phyloP scores from a whole-genome alignment of 805 yeast species.

The Saturnispora galanensis region DNA sequence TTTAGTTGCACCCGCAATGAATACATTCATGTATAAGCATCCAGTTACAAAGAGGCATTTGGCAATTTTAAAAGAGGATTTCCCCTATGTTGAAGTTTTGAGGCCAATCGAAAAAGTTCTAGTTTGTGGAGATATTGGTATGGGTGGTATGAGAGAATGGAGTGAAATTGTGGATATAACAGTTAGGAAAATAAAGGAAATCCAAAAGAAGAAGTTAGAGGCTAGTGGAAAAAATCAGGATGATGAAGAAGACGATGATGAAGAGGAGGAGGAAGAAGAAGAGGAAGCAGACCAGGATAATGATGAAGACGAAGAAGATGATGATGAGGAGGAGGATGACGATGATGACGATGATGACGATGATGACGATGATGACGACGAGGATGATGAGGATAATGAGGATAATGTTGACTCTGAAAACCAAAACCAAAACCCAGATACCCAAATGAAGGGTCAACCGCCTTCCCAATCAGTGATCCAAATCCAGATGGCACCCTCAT shows the following conservation, averaged over 20 bases:
- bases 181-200: constrained; percentile 60
- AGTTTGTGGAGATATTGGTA: constrained; percentile 96
- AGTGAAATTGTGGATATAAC: constrained; percentile 84
- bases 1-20: constrained; percentile 92
- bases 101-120: constrained; percentile 92
- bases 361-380: constrained; percentile 25
- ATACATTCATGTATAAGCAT: constrained; percentile 82
- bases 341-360: constrained; percentile 32
- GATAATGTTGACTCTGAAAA: constrained; percentile 7
- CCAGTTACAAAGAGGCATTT: constrained; percentile 81
- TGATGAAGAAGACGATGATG: constrained; percentile 42
- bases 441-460: constrained; percentile 2
- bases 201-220: constrained; percentile 38
- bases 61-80: constrained; percentile 67
- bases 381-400: constrained; percentile 16
- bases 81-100: constrained; percentile 92
- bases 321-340: constrained; percentile 31
- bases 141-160: constrained; percentile 99
- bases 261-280: no score
- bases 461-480: background rate
- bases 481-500: background rate
- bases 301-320: constrained; percentile 31
- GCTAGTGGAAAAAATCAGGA: constrained; percentile 33
- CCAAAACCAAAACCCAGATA: constrained; percentile 7
- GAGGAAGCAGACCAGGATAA: constrained; percentile 39